Conservation (phyloP, 257 asterid genomes). For the Oldenlandia corymbosa region DNA sequence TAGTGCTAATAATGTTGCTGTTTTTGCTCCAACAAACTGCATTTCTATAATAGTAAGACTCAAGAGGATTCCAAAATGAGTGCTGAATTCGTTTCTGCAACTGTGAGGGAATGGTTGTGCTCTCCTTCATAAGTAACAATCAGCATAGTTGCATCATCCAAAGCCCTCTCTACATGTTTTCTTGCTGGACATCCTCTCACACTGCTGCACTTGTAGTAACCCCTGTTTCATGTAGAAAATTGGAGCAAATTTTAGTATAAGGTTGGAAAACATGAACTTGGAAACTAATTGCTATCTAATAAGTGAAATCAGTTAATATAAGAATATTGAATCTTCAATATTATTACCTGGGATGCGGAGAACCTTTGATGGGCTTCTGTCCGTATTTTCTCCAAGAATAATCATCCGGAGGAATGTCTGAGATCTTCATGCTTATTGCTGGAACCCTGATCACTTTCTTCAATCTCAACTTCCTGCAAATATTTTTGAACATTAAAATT, state of each 20-base stretch:
- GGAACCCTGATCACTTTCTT: conserved; percentile 76
- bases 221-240: conserved; percentile 36
- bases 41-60: not conserved
- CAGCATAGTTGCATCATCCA: conserved; percentile 79
- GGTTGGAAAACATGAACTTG: no score
- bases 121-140: conserved; percentile 89
- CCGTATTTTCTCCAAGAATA: conserved; percentile 98
- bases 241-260: not conserved
- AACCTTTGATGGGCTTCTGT: conserved; percentile 95
- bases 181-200: conserved; percentile 94
- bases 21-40: not conserved
- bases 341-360: conserved; percentile 99
- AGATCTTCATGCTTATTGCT: conserved; percentile 86
- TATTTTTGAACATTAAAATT: not conserved
- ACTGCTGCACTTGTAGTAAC: conserved; percentile 93
- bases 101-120: conserved; percentile 55
- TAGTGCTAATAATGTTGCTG: not conserved
- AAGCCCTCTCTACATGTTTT: conserved; percentile 86
- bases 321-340: not conserved
- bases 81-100: conserved; percentile 42
- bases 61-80: conserved; percentile 74
- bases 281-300: no score
- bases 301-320: no score
- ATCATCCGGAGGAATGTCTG: conserved; percentile 95
- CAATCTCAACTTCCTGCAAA: conserved; percentile 49